Percentiles rank a stretch among this genome's conserved stretches.
Evolutionary conservation across 1,284 basidiomycete species (phyloP).

Genomic region (Gyrodon tennesseensis): DNA sequence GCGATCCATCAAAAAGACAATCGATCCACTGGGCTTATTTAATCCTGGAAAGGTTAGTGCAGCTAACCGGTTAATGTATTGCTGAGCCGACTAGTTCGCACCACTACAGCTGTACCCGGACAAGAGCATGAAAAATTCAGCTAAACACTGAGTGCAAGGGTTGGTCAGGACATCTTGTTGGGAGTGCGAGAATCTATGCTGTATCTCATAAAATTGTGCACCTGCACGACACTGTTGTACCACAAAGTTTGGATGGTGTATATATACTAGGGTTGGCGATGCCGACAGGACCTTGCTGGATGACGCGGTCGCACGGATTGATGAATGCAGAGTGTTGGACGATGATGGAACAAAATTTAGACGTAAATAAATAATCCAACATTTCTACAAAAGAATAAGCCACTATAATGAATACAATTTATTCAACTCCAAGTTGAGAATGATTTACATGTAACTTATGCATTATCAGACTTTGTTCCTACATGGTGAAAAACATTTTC

Average conservation of each 20-base stretch:
- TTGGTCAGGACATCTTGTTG: not conserved
- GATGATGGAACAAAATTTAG: too few relatives aligned
- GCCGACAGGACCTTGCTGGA: not conserved
- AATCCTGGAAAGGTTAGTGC: slow-evolving; percentile 78
- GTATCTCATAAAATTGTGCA: not conserved
- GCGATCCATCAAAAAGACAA: slow-evolving; percentile 74
- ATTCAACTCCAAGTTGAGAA: too few relatives aligned
- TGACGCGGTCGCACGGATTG: too few relatives aligned
- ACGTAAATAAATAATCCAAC: too few relatives aligned
- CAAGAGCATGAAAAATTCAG: slow-evolving; percentile 33
- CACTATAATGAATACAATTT: too few relatives aligned
- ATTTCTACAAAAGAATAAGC: too few relatives aligned
- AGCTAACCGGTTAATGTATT: not conserved
- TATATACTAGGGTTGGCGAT: too few relatives aligned
- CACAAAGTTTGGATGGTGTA: not conserved
- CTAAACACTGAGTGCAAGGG: slow-evolving; percentile 17
- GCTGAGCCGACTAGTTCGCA: not conserved
- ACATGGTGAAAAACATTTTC: too few relatives aligned
- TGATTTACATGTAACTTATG: too few relatives aligned
- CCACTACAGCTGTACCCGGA: slow-evolving; percentile 34
- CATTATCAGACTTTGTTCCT: too few relatives aligned
- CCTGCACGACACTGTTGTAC: not conserved
- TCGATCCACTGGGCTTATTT: slow-evolving; percentile 77
- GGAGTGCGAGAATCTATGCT: not conserved
- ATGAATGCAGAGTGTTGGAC: too few relatives aligned